Evolutionary conservation across 495 filamentous ascomycete genomes (phyloP).

Genomic region (Penicillium cinerascens): DNA sequence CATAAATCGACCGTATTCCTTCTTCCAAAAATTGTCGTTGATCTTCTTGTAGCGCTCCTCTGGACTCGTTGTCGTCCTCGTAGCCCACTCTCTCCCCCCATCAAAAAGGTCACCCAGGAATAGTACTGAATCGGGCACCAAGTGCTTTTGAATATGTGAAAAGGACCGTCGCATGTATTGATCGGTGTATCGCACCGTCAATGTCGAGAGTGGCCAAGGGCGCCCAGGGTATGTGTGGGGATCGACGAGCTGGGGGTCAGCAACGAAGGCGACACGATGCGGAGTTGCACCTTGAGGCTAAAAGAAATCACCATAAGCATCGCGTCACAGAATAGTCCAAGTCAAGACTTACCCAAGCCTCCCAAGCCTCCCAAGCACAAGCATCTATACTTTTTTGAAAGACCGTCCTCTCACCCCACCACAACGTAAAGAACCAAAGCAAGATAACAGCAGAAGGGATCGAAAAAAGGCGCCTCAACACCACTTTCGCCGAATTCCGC

Average conservation of each 20-base stretch:
- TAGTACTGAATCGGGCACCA: constrained; percentile 77
- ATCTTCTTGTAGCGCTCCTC: constrained; percentile 72
- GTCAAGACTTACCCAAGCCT: constrained; percentile 72
- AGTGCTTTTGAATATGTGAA: constrained; percentile 58
- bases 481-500: constrained; percentile 6
- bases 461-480: constrained; percentile 42
- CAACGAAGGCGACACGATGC: constrained; percentile 82
- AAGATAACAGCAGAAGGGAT: constrained; percentile 63
- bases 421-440: constrained; percentile 73
- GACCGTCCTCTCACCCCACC: constrained; percentile 82
- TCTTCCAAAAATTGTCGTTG: constrained; percentile 73
- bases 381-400: constrained; percentile 62
- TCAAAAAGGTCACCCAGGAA: constrained; percentile 97
- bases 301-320: not conserved
- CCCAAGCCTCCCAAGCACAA: constrained; percentile 88
- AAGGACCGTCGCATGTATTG: constrained; percentile 83
- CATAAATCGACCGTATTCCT: constrained; percentile 76
- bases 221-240: constrained; percentile 94
- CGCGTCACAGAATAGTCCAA: not conserved
- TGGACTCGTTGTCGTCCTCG: constrained; percentile 59
- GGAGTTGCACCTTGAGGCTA: constrained; percentile 74
- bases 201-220: constrained; percentile 77
- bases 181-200: constrained; percentile 82
- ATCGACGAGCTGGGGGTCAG: constrained; percentile 97
- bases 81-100: constrained; percentile 93